Conservation (phyloP, 805 yeast genomes). For the Hanseniaspora occidentalis region DNA sequence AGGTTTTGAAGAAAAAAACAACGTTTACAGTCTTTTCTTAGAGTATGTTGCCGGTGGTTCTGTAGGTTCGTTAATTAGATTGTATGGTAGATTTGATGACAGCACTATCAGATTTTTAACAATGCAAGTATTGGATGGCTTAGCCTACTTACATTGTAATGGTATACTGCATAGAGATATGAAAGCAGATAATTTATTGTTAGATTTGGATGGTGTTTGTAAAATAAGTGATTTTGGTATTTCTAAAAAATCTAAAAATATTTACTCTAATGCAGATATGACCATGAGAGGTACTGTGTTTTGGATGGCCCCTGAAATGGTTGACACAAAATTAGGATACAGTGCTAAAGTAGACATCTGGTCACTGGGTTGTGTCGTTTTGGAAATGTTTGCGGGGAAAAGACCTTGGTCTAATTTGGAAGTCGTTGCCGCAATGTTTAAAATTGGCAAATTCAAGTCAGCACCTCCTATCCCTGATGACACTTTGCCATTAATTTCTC, state of each 20-base stretch:
- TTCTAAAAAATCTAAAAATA: conserved; percentile 72
- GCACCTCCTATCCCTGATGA: conserved; percentile 98
- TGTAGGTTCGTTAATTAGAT: conserved; percentile 71
- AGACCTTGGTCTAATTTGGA: conserved; percentile 97
- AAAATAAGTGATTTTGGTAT: conserved; percentile 96
- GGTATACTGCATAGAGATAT: conserved; percentile 90
- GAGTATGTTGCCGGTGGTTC: conserved; percentile 99
- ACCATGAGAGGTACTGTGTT: conserved; percentile 98
- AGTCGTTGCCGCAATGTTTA: conserved; percentile 88
- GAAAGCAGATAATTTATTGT: conserved; percentile 82
- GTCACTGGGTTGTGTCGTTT: conserved; percentile 94
- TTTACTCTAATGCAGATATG: conserved; percentile 88
- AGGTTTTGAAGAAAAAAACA: conserved; percentile 72
- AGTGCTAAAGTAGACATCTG: conserved; percentile 97
- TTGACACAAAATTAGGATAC: conserved; percentile 85
- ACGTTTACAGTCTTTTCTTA: conserved; percentile 71
- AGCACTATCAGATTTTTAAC: conserved; percentile 59
- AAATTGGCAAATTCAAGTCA: conserved; percentile 69
- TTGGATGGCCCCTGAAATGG: conserved; percentile 99
- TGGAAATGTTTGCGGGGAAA: conserved; percentile 96
- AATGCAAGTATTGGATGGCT: conserved; percentile 68
- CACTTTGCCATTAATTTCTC: conserved; percentile 49
- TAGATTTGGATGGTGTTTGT: conserved; percentile 87
- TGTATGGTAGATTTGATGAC: conserved; percentile 80
- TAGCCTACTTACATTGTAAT: conserved; percentile 74